Conservation (phyloP, 371 early-diverging fungal genomes). For the Rhizopus stolonifer region DNA sequence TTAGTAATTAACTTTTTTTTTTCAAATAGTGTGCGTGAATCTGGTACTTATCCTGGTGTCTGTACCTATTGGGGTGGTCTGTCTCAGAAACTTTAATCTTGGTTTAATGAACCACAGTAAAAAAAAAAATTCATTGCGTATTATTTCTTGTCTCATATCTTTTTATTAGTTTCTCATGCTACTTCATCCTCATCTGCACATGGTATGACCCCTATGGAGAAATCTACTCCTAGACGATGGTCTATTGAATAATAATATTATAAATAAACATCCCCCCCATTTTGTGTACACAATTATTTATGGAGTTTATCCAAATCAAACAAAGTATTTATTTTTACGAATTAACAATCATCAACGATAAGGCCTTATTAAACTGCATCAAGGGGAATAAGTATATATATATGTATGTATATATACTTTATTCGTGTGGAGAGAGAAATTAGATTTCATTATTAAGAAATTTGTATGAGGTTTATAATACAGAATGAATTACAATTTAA, state of each 20-base stretch:
- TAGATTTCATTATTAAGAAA: no score
- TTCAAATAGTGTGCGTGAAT: slow-evolving; percentile 24
- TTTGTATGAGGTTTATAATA: no score
- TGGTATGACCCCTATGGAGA: slow-evolving; percentile 31
- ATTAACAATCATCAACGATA: no score
- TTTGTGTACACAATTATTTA: no score
- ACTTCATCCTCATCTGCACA: slow-evolving; percentile 29
- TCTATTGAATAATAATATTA: slow-evolving; percentile 40
- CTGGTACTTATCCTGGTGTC: slow-evolving; percentile 19
- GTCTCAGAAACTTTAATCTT: slow-evolving; percentile 29
- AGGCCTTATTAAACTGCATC: no score
- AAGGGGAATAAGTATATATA: no score
- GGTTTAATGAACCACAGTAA: slow-evolving; percentile 40
- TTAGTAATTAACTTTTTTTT: background rate
- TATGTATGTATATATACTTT: background rate
- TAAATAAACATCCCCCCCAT: no score
- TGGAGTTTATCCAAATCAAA: no score
- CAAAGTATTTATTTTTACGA: no score
- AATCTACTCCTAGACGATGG: slow-evolving; percentile 31
- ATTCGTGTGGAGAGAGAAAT: no score
- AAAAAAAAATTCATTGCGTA: no score
- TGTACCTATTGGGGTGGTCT: slow-evolving; percentile 27
- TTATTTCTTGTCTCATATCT: background rate
- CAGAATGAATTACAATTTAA: background rate
- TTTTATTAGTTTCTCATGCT: slow-evolving; percentile 30